phyloP scores from a whole-genome alignment of 805 yeast species.

The Candida broadrunensis region DNA sequence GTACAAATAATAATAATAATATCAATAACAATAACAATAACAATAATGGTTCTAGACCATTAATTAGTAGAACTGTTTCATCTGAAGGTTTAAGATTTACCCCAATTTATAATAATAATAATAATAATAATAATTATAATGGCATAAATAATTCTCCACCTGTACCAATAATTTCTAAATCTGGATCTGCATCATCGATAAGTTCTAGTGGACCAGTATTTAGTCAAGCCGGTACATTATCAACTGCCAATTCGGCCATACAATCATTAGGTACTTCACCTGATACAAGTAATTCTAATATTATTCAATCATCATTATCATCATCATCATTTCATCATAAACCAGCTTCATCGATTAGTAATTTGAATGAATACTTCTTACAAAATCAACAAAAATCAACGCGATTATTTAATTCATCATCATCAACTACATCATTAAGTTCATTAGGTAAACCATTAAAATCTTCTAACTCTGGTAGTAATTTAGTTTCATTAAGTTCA shows the following conservation, averaged over 20 bases:
- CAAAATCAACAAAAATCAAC: conserved; percentile 12
- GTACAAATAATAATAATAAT: conserved; percentile 4
- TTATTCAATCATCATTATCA: conserved; percentile 2
- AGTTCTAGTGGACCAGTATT: conserved; percentile 21
- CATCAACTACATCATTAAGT: conserved; percentile 13
- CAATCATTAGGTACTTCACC: conserved; percentile 36
- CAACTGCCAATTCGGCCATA: conserved; percentile 22
- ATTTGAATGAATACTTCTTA: conserved; percentile 32
- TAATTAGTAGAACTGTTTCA: conserved; percentile 9
- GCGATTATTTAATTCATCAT: conserved; percentile 13
- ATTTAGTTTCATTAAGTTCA: conserved; percentile 18
- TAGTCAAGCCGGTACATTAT: conserved; percentile 17
- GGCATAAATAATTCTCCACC: conserved; percentile 3
- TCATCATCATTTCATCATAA: conserved; percentile 2
- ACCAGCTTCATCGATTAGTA: conserved; percentile 23
- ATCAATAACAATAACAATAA: too few relatives aligned
- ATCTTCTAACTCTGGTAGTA: conserved; percentile 9
- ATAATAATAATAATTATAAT: conserved; percentile 1
- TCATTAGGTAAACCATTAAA: conserved; percentile 18
- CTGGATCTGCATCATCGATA: conserved; percentile 25
- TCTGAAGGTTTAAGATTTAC: conserved; percentile 13
- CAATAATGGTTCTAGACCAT: neutral
- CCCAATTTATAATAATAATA: too few relatives aligned
- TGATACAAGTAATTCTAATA: conserved; percentile 12
- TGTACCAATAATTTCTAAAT: conserved; percentile 15